phyloP scores from a whole-genome alignment of 108 stramenopile genomes.

The Cyclotella sp. region DNA sequence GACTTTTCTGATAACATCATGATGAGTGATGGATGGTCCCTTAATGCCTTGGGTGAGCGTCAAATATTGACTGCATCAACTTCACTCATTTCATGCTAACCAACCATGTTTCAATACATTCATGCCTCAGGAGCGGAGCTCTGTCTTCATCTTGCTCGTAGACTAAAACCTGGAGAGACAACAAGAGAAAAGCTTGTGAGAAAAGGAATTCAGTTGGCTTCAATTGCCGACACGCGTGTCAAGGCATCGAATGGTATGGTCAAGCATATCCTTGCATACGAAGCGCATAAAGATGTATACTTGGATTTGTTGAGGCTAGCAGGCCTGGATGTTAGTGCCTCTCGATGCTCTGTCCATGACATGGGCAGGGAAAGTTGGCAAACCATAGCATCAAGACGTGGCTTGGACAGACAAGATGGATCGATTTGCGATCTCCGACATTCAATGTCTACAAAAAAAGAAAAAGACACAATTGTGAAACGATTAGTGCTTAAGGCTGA shows the following conservation, averaged over 20 bases:
- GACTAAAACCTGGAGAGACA: slow-evolving; percentile 25
- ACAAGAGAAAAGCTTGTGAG: slow-evolving; percentile 30
- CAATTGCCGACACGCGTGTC: slow-evolving; percentile 15
- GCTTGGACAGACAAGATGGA: too few relatives aligned
- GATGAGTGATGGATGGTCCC: slow-evolving; percentile 34
- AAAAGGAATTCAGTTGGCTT: slow-evolving; percentile 39
- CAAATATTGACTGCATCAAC: too few relatives aligned
- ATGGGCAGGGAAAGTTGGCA: neutral
- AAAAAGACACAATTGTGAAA: too few relatives aligned
- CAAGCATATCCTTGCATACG: slow-evolving; percentile 43
- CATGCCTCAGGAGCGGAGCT: slow-evolving; percentile 21
- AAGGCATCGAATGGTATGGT: slow-evolving; percentile 31
- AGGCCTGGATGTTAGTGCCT: neutral
- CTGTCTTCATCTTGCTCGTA: slow-evolving; percentile 48
- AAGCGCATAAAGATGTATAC: slow-evolving; percentile 26
- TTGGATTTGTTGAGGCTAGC: neutral
- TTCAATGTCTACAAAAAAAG: too few relatives aligned
- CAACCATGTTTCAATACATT: too few relatives aligned
- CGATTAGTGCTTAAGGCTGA: too few relatives aligned
- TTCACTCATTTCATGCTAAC: too few relatives aligned
- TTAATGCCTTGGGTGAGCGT: slow-evolving; percentile 23
- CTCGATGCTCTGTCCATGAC: neutral
- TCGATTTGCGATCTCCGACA: too few relatives aligned
- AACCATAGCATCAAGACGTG: neutral
- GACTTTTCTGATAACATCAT: slow-evolving; percentile 33